Conservation (phyloP, 2,329 filamentous ascomycete species). For the Arthrobotrys conoides region DNA sequence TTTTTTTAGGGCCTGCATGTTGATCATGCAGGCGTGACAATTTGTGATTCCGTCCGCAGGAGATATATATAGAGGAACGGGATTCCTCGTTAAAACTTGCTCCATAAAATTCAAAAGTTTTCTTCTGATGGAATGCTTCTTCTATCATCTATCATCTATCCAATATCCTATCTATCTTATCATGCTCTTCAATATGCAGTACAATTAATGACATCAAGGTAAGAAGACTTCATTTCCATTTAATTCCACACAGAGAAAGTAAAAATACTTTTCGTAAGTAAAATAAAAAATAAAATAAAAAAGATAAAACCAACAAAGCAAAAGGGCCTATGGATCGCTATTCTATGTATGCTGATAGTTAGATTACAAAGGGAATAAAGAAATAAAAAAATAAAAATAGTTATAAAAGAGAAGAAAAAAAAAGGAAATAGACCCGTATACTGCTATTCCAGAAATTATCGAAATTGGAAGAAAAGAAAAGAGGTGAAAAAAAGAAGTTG, state of each 20-base stretch:
- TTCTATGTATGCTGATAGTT: slow-evolving; percentile 52
- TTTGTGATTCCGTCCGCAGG: too few relatives aligned
- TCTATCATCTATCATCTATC: too few relatives aligned
- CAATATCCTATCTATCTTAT: neutral
- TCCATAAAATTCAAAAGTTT: too few relatives aligned
- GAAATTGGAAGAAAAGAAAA: slow-evolving; percentile 1
- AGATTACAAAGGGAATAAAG: slow-evolving; percentile 46
- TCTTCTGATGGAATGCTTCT: too few relatives aligned
- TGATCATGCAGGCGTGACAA: too few relatives aligned
- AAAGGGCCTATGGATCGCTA: slow-evolving; percentile 31
- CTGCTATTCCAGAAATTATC: slow-evolving; percentile 34
- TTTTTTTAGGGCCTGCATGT: too few relatives aligned
- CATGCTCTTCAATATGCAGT: too few relatives aligned
- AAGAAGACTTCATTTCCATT: too few relatives aligned
- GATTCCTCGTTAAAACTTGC: too few relatives aligned
- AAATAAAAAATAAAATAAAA: neutral
- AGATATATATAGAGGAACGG: too few relatives aligned
- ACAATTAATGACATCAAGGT: neutral
- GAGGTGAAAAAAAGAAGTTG: neutral
- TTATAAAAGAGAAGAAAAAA: slow-evolving; percentile 21
- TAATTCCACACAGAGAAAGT: neutral
- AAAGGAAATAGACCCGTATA: slow-evolving; percentile 40
- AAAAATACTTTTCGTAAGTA: neutral
- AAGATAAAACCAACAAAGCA: too few relatives aligned
- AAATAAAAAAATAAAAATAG: neutral